Base-by-base conservation (phyloP, 31 red algal species). In the Endocladia muricata region DNA sequence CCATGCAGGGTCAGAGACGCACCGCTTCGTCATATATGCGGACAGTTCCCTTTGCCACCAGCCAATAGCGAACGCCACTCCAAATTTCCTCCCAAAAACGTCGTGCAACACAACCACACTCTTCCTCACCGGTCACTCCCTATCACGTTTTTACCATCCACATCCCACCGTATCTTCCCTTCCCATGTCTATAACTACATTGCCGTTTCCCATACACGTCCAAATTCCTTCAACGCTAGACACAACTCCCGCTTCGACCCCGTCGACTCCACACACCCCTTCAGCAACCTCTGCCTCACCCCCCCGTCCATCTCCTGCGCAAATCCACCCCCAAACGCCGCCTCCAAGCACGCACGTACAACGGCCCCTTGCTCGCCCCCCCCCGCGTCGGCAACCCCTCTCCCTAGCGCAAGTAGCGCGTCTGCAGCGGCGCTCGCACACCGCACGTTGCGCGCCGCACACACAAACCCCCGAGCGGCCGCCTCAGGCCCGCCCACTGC, bases 391-490 rank as follows among this genome's bases (percentile, higher is more conserved):
- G 58, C 58, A 25, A 61, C 58, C 19, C 58, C 15, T 29, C 29
- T 29, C 7, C 58, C 7, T 25, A 61, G 8, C 8, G 19, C 58
- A 25, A 61, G 29, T 8, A 61, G 58, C 8, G 58, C 58, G 29
- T 61, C 58, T 7, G 58, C 76, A 33, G 43, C 76, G 54, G 38
- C 76, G 60, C 49, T 44, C 22, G 76, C 61, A 35, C 76, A 79
- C 31, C 76, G 57, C 37, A 61, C 36, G 23, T 64, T 33, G 31
- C 76, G 37, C 19, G 76, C 76, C 35, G 76, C 76, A 44, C 61
- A 79, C 30, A 79, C 25, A 1, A 38, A 47, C 11, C 41, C 76
- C 1, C 33, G 43, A 22, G 60, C 38, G 33, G 67, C 33, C 7
- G 32, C 41, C 22, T 64, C 60, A 13, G 76, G 59, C 15, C 76